Percentiles rank a stretch among this genome's conserved stretches.
These are phyloP conservation scores for Meyerozyma athensensis DNA, from an alignment of 1,139 yeast species.

Conservation along the genomic window DNA sequence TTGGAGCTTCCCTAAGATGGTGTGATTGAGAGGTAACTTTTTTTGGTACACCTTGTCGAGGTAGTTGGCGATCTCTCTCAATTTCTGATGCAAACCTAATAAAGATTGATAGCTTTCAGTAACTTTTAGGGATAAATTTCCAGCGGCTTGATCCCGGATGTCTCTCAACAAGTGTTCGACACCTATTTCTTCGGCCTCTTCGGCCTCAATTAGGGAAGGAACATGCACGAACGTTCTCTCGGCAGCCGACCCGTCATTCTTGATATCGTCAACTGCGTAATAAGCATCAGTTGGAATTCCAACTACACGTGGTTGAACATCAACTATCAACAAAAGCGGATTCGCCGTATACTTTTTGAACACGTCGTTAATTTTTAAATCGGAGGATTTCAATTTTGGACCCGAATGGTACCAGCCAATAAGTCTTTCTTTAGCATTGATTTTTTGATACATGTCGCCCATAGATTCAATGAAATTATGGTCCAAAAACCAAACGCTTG, in stretches of 20 bases:
- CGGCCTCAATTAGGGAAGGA: slow-evolving; percentile 91
- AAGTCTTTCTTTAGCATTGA: slow-evolving; percentile 91
- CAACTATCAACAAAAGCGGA: slow-evolving; percentile 86
- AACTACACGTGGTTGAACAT: slow-evolving; percentile 74
- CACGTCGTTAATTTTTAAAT: slow-evolving; percentile 81
- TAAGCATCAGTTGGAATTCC: slow-evolving; percentile 97
- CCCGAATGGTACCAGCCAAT: slow-evolving; percentile 99
- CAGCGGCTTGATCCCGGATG: slow-evolving; percentile 95
- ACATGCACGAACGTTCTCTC: slow-evolving; percentile 92
- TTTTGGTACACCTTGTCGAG: slow-evolving; percentile 69
- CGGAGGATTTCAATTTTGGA: slow-evolving; percentile 84
- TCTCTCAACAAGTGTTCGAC: slow-evolving; percentile 95
- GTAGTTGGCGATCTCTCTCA: slow-evolving; percentile 75
- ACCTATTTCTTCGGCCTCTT: slow-evolving; percentile 98
- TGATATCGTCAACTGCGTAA: slow-evolving; percentile 89
- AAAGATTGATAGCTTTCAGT: slow-evolving; percentile 88
- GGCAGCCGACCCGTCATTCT: slow-evolving; percentile 93
- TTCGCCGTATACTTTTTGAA: slow-evolving; percentile 80
- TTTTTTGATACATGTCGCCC: slow-evolving; percentile 97
- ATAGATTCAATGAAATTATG: slow-evolving; percentile 94
- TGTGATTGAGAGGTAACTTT: slow-evolving; percentile 82
- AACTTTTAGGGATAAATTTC: slow-evolving; percentile 78
- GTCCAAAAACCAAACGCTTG: slow-evolving; percentile 96
- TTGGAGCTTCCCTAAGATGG: slow-evolving; percentile 86
- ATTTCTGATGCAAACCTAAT: slow-evolving; percentile 77